A percentile compares a stretch with the other conserved stretches of the same genome.
phyloP scores from a whole-genome alignment of 2,329 filamentous ascomycete genomes.

The Coniochaeta ligniaria region DNA sequence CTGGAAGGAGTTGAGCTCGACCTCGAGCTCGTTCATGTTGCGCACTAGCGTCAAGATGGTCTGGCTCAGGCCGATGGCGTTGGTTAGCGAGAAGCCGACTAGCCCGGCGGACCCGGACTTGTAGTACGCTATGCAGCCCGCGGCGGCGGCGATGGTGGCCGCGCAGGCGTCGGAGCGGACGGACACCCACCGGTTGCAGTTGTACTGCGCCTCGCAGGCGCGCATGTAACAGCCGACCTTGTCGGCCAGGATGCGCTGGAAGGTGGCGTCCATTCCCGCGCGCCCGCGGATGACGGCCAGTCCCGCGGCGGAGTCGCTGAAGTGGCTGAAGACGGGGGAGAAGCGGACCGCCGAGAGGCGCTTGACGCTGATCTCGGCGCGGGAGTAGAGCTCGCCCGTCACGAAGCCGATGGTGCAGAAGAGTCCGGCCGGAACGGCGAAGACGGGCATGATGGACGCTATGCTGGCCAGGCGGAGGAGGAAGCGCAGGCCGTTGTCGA shows the following conservation, averaged over 20 bases:
- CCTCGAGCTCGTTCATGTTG: not conserved
- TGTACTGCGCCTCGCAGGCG: conserved; percentile 32
- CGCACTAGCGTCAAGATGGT: conserved; percentile 7
- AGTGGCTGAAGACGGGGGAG: not conserved
- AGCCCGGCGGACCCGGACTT: conserved; percentile 83
- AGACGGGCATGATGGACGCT: not conserved
- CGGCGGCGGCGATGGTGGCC: conserved; percentile 81
- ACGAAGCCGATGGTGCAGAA: not conserved
- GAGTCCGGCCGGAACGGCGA: not conserved
- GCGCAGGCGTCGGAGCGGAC: conserved; percentile 81
- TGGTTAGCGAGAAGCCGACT: conserved; percentile 23
- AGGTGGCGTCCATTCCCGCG: not conserved
- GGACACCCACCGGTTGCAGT: conserved; percentile 83
- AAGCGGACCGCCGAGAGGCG: not conserved
- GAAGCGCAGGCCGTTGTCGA: not conserved
- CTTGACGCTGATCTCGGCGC: not conserved
- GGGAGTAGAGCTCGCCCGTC: not conserved
- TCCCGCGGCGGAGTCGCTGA: not conserved
- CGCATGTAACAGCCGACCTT: conserved; percentile 20
- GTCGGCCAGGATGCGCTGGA: conserved; percentile 15
- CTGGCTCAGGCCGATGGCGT: conserved; percentile 17
- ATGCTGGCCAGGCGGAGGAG: not conserved
- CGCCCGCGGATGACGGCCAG: not conserved
- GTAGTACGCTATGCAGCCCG: conserved; percentile 71
- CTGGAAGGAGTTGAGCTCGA: not conserved